Evolutionary conservation across 2,329 filamentous ascomycete species (phyloP).

Genomic region (Xylogone sp.): DNA sequence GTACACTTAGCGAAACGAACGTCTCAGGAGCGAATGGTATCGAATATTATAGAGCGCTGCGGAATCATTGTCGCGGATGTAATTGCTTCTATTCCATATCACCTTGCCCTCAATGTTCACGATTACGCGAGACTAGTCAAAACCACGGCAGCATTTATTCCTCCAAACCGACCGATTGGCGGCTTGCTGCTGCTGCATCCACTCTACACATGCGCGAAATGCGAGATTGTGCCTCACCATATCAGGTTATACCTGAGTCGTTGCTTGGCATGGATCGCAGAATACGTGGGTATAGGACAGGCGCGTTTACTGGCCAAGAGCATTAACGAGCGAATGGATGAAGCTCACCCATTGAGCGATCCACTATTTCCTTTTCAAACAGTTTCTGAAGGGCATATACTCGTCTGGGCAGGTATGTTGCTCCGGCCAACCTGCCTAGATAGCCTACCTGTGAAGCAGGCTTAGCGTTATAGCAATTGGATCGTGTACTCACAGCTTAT

Average conservation of each 20-base stretch:
- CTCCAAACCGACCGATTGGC: conserved; percentile 8
- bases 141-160: neutral
- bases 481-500: no score
- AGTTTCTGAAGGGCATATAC: neutral
- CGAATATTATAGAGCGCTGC: no score
- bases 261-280: conserved; percentile 23
- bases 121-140: neutral
- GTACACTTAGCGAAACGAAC: no score
- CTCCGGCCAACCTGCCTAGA: no score
- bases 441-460: no score
- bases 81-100: conserved; percentile 15
- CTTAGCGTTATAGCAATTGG: no score
- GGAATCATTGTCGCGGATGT: no score
- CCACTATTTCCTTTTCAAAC: neutral
- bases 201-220: conserved; percentile 6
- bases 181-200: conserved; percentile 22
- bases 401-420: neutral
- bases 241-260: conserved; percentile 16
- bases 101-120: neutral
- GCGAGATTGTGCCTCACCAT: neutral
- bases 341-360: no score
- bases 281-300: neutral
- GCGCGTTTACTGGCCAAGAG: neutral
- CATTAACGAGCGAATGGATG: no score
- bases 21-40: no score